phyloP scores from a whole-genome alignment of 257 asterid genomes.

The Pogostemon cablin region DNA sequence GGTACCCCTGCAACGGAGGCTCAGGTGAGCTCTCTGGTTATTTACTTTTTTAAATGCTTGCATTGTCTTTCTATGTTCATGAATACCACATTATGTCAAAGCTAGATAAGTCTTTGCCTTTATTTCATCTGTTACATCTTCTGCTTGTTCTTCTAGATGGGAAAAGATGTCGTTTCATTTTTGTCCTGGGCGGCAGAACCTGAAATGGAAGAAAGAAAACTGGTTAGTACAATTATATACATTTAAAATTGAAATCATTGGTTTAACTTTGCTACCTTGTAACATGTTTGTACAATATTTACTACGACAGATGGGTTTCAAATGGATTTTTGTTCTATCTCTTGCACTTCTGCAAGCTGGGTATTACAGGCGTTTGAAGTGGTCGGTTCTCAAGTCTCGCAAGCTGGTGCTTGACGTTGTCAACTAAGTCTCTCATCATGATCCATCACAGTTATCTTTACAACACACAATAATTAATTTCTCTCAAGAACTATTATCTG shows the following conservation, averaged over 20 bases:
- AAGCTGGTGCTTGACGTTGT: constrained; percentile 78
- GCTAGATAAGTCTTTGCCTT: too few relatives aligned
- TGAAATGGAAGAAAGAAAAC: constrained; percentile 86
- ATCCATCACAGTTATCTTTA: background rate
- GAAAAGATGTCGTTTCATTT: constrained; percentile 71
- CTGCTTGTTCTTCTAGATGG: constrained; percentile 56
- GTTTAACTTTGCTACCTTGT: too few relatives aligned
- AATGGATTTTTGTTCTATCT: too few relatives aligned
- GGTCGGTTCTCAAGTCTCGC: constrained; percentile 76
- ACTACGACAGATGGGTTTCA: too few relatives aligned
- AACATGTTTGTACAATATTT: too few relatives aligned
- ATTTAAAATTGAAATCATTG: background rate
- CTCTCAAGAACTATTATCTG: constrained; percentile 8
- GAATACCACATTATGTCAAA: too few relatives aligned
- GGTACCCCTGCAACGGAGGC: constrained; percentile 67
- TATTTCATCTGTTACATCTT: background rate
- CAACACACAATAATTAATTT: constrained; percentile 30
- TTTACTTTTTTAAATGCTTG: constrained; percentile 4
- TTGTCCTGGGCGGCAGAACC: constrained; percentile 85
- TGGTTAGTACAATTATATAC: constrained; percentile 42
- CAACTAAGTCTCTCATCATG: constrained; percentile 40
- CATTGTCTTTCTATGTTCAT: background rate
- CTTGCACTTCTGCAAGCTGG: too few relatives aligned
- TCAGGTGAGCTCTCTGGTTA: constrained; percentile 45
- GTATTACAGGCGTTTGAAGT: constrained; percentile 37